Evolutionary conservation across 345 rosid species (phyloP), one percentile per base, ranked within the genome.

Genomic region (Euphorbia pulcherrima): DNA sequence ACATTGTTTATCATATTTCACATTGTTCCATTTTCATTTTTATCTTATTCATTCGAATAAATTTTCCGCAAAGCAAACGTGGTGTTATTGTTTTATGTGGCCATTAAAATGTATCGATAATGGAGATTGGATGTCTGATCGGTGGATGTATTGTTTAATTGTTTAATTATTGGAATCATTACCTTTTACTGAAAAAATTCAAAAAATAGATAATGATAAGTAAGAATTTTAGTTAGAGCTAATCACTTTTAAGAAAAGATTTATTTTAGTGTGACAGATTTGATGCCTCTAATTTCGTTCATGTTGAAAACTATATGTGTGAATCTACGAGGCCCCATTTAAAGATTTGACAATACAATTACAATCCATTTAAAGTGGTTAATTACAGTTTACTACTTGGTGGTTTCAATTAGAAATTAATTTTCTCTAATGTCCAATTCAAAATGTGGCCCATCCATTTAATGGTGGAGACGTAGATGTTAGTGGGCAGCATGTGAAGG

Each of bases 401-500:
- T 3, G 1, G 5, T 11, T 14, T 29, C 6, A 62, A 40, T 27
- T 63, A 4, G 5, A 8, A 7, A 21, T 64, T 77, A 62, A 68
- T 65, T 44, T 41, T 56, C 48, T 28, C 71, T 56, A 47, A 64
- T 67, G 82, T 83, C 84, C 77, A 81, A 77, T 79, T 83, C 41
- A 56, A 39, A 39, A 20, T 26, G 63, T 64, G 84, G 78, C 80
- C 81, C 80, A 24, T 75, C 80, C 77, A 82, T 68, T 80, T 58
- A 84, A 76, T 81, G 73, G 73, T 60, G 65, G 14, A 46, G 85
- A 79, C 70, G 80, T 76, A 60, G 80, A 78, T 78, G 78, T 73
- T 76, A 80, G 79, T 82, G 88, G 84, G 81, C 79, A 70, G 46
- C 88, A 84, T 78, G 88, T 80, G 88, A 72, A 21, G 77, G 26